Conservation (phyloP, 2,329 filamentous ascomycete species). For the Botrytis pseudocinerea region DNA sequence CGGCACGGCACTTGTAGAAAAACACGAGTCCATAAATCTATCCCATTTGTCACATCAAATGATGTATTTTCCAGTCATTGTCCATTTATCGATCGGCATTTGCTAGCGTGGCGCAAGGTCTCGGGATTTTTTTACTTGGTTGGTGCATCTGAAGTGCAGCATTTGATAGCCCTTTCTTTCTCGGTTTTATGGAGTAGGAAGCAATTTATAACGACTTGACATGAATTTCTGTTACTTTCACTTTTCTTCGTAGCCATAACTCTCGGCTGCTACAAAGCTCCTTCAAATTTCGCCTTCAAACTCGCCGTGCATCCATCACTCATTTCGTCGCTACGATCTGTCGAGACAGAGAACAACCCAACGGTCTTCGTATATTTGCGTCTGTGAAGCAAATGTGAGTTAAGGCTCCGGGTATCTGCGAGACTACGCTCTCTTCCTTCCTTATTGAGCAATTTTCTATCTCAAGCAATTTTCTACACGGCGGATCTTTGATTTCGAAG, state of each 20-base stretch:
- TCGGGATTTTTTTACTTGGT: constrained; percentile 14
- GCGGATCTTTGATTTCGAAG: background rate
- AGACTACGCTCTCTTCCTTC: background rate
- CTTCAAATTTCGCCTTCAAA: background rate
- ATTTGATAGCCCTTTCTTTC: constrained; percentile 11
- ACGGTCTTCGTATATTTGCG: background rate
- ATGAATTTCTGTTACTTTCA: constrained; percentile 11
- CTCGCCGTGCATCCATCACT: background rate
- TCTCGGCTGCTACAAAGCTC: background rate
- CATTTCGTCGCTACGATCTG: background rate
- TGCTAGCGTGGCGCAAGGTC: constrained; percentile 23
- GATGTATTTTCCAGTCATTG: constrained; percentile 20
- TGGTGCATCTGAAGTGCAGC: constrained; percentile 17
- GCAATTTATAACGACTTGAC: constrained; percentile 14
- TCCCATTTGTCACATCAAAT: constrained; percentile 24
- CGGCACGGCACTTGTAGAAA: background rate
- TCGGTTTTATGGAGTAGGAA: background rate
- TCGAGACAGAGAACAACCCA: background rate
- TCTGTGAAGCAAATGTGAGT: constrained; percentile 5
- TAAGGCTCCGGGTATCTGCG: background rate
- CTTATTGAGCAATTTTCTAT: background rate
- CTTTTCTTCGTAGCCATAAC: background rate
- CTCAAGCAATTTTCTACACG: background rate
- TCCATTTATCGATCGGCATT: constrained; percentile 17
- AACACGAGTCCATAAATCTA: background rate